Evolutionary conservation across 2,329 filamentous ascomycete genomes (phyloP).

Genomic region (Fusarium pseudoanthophilum): DNA sequence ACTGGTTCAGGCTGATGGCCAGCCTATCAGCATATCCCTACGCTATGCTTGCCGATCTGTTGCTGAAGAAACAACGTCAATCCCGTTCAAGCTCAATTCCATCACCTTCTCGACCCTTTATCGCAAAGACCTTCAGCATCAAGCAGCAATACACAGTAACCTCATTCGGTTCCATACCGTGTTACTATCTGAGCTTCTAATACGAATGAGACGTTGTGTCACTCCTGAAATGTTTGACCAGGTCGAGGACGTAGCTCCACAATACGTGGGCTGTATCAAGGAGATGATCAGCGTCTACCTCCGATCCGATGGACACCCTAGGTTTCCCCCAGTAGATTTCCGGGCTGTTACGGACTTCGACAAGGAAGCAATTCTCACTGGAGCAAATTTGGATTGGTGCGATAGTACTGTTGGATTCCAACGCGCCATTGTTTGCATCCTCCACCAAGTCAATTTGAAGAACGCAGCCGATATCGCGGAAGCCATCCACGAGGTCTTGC

Average conservation of each 20-base stretch:
- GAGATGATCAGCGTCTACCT: too few relatives aligned
- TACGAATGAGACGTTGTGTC: accelerated
- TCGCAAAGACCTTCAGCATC: neutral
- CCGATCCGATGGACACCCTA: too few relatives aligned
- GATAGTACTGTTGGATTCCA: neutral
- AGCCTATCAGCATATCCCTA: neutral
- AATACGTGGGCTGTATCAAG: neutral
- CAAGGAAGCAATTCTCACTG: accelerated
- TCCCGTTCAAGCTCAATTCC: neutral
- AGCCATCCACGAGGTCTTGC: neutral
- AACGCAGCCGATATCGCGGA: neutral
- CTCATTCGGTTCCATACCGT: neutral
- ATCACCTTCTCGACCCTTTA: neutral
- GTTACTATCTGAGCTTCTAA: neutral
- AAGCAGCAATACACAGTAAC: neutral
- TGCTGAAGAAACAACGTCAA: neutral
- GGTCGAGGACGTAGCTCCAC: neutral
- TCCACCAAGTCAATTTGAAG: neutral
- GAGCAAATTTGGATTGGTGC: accelerated
- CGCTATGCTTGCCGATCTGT: neutral
- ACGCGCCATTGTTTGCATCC: neutral
- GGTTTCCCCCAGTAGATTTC: neutral
- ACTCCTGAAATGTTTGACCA: neutral
- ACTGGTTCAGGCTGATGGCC: neutral
- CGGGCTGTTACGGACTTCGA: neutral